Base-by-base conservation (phyloP, 1,284 basidiomycete genomes). In the Austroboletus niveus region DNA sequence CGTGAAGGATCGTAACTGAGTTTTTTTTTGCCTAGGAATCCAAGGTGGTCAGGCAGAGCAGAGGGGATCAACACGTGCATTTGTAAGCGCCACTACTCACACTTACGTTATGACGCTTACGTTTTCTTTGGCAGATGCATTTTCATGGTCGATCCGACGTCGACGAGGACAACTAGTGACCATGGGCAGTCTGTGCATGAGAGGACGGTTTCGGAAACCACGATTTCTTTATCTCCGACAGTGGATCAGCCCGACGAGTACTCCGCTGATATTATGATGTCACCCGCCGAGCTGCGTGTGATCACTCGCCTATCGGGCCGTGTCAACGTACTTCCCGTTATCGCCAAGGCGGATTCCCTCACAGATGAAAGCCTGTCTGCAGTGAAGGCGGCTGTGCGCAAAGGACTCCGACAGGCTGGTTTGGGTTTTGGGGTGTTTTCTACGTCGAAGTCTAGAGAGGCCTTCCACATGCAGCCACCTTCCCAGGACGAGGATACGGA, bases 1-100 rank as follows among this genome's bases (percentile, higher is more conserved):
- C 36, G 46, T 29, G 30, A 49, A 40, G 31, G 29, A 40, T 15
- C 47, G 27, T 3, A 31, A 53, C 36, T 47, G 41, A 51, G 11
- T 44, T 15, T 38, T 15, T 12, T 7, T 14, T 14, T 46, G 40
- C 55, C 47, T 54, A 91, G 89, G 89, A 92, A 76, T 86, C 85
- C 53, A 92, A 92, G 76, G 87, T 92, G 41, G 73, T 92, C 47
- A 80, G 89, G 58, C 82, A 89, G 64, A 89, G 81, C 71, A 90
- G 87, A 71, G 89, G 87, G 50, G 89, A 92, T 69, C 84, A 89
- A 63, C 87, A 91, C 63, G 82, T 92, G 62, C 87, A 92, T 71
- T 69, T 92, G 87, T 92, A 64, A 69, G 87, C 69, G 41, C 52
- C 41, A 27, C 32, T 42, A 45, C 38, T 47, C 42, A 30, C 42